A percentile compares a stretch with the other conserved stretches of the same genome.
Evolutionary conservation across 2,329 filamentous ascomycete genomes (phyloP).

Genomic region (Cercospora berteroae): DNA sequence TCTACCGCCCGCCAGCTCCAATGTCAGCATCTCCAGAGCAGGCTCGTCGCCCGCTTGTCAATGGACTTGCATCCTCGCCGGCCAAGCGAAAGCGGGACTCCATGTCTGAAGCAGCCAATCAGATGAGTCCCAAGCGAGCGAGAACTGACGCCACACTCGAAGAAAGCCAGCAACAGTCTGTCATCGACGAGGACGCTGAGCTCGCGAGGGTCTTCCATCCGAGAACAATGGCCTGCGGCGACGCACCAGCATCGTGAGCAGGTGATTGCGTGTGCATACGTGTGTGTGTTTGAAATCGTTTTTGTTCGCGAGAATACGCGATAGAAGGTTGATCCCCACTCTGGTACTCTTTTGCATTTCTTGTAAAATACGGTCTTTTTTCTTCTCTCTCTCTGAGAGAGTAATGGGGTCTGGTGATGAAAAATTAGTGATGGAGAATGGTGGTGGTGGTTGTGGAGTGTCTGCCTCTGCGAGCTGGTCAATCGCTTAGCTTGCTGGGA

Average conservation of each 20-base stretch:
- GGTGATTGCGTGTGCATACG: not conserved
- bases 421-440: not conserved
- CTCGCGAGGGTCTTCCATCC: constrained; percentile 23
- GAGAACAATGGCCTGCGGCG: constrained; percentile 25
- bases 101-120: constrained; percentile 12
- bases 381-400: not conserved
- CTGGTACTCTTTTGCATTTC: not conserved
- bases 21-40: constrained; percentile 34
- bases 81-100: constrained; percentile 30
- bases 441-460: not conserved
- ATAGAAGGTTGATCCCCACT: constrained; percentile 5
- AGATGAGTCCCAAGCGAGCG: constrained; percentile 14
- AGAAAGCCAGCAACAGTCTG: constrained; percentile 4
- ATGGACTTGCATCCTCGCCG: constrained; percentile 11
- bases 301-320: not conserved
- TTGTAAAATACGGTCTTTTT: not conserved
- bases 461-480: not conserved
- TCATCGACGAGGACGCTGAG: constrained; percentile 16
- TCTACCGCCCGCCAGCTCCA: constrained; percentile 33
- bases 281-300: not conserved
- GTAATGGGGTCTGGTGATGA: not conserved
- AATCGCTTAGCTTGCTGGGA: not conserved
- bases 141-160: constrained; percentile 13
- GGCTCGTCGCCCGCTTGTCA: constrained; percentile 25
- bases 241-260: constrained; percentile 8